Evolutionary conservation across 495 filamentous ascomycete genomes (phyloP), one percentile per base, ranked within the genome.

Genomic region (Astrothelium macrocarpum): DNA sequence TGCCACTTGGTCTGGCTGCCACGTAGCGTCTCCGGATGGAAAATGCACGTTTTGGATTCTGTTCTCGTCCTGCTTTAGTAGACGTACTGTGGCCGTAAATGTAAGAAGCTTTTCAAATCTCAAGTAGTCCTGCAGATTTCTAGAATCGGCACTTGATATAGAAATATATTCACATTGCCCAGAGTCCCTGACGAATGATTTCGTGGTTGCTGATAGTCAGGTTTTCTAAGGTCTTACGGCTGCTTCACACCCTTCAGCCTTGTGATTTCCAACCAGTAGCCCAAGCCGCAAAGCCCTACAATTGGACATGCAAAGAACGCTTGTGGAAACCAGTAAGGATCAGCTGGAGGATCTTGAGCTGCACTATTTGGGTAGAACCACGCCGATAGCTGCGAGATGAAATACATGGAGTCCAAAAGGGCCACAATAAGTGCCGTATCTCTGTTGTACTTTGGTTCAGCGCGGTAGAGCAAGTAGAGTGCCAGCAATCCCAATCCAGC

Each of bases 391-490:
- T 46, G 39, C 56, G 70, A 53, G 1, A 71, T n/a, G 32, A 58
- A 71, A 46, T 71, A 71, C 25, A 66, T 2, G 60, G 62, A 49
- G 12, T 53, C 39, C 12, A 70, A 34, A 34, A 70, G 36, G 23
- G 68, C 61, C 23, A 29, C 49, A 56, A 56, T 26, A 20, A 49
- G 18, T 3, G 65, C 67, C 42, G 60, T 59, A 49, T 62, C 59
- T 32, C 64, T 20, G 12, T 53, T 28, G 14, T 23, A 18, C 53
- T 61, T 39, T 25, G 18, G 36, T 16, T 26, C 36, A 28, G 39
- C 62, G 26, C 39, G 67, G 23, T 25, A 60, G 18, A 61, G 65
- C 59, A 64, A 68, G 59, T 68, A 68, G 29, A 70, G 61, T n/a
- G 64, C 62, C 1, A 59, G 26, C 23, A 63, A n/a, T 46, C 62